Base-by-base conservation (phyloP, 208 protist species). In the Leishmania martiniquensis region DNA sequence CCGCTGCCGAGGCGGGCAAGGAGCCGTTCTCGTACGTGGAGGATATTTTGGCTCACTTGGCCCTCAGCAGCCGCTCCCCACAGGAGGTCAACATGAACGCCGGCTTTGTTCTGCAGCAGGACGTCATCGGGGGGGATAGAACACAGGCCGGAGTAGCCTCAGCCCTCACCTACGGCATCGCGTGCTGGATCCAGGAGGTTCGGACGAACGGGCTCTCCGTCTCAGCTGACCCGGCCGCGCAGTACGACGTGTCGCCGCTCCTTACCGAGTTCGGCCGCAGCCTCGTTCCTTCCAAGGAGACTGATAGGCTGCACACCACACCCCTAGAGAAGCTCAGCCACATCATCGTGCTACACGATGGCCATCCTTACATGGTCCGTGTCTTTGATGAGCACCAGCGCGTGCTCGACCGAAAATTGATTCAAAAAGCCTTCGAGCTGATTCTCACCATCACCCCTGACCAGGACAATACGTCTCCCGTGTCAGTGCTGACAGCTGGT, bases 341-440 rank as follows among this genome's bases (percentile, higher is more conserved):
- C 84, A 76, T 97, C 49, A 80, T 97, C 47, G 91, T 97, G 45
- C 83, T 97, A 44, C 93, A 96, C 75, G 91, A 97, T 66, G 93
- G 91, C 12, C 89, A 95, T 72, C 85, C 84, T 1, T 94, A 96
- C 82, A 37, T 89, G 62, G 84, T 97, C 51, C 82, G 88, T 37
- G 78, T 97, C 10, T 93, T 97, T 59, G 90, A 91, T 70, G 90
- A 95, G 1, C 72, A 89, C 25, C 76, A 88, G 70, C 52, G 5
- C 25, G 71, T 79, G 37, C 76, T 91, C 29, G 85, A 92, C 45
- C 84, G 87, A 34, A 71, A 72, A 0, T 37, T 89, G 25, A 89
- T 97, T 39, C 85, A 94, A 74, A 81, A 85, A 44, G 87, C 88
- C 29, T 89, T 97, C 63, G 91, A 97, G 74, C 77, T 91, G 29